A percentile compares a stretch with the other conserved stretches of the same genome.
Evolutionary conservation across 2,329 filamentous ascomycete species (phyloP).

Genomic region (Pezicula neosporulosa): DNA sequence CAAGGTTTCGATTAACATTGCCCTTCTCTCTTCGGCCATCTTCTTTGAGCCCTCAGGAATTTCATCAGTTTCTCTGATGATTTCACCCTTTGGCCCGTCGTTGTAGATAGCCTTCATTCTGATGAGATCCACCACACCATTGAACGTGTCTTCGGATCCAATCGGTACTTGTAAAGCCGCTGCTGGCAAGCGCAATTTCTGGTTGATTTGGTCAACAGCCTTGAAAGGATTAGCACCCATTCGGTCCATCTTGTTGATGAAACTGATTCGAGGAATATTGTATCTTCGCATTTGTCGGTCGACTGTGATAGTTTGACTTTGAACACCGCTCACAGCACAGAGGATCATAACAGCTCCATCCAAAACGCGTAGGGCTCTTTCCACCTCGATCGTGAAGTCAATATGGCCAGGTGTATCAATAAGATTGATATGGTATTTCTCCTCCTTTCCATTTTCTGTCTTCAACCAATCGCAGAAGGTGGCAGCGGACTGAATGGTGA

Average conservation of each 20-base stretch:
- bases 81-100: conserved; percentile 77
- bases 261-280: conserved; percentile 91
- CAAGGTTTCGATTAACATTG: conserved; percentile 86
- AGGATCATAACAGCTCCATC: conserved; percentile 98
- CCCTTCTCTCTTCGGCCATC: conserved; percentile 78
- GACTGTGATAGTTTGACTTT: conserved; percentile 97
- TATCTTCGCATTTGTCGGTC: conserved; percentile 99
- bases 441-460: conserved; percentile 75
- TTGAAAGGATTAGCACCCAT: conserved; percentile 99
- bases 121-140: conserved; percentile 89
- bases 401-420: conserved; percentile 99
- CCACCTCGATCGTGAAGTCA: conserved; percentile 98
- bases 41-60: conserved; percentile 76
- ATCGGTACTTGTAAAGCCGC: conserved; percentile 95
- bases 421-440: conserved; percentile 95
- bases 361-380: conserved; percentile 88
- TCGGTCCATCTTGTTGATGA: conserved; percentile 99
- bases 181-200: conserved; percentile 88
- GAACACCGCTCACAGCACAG: conserved; percentile 94
- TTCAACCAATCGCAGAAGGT: conserved; percentile 98
- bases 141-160: conserved; percentile 84
- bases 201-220: conserved; percentile 95
- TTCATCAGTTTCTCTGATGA: conserved; percentile 71
- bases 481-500: conserved; percentile 97
- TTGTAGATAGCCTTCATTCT: conserved; percentile 93